Evolutionary conservation across 164 flowering plant species (phyloP).

Genomic region (Liriodendron chinense): DNA sequence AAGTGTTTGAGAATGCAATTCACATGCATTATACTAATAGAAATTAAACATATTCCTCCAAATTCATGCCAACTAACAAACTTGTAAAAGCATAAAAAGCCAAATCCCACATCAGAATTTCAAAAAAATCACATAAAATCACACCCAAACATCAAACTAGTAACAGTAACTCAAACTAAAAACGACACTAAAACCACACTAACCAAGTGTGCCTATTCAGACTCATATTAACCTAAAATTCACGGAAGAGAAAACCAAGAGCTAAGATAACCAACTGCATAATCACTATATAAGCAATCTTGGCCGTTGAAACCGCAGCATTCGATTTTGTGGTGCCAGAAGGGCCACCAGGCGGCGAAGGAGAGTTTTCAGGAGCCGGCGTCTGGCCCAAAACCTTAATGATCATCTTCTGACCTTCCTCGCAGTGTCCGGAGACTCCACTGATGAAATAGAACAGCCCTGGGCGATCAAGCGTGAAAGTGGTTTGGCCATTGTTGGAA

Average conservation of each 20-base stretch:
- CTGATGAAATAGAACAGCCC: conserved; percentile 70
- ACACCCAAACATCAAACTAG: too few relatives aligned
- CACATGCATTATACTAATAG: too few relatives aligned
- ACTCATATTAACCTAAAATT: background rate
- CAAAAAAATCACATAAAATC: too few relatives aligned
- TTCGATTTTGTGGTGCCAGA: background rate
- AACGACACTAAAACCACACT: too few relatives aligned
- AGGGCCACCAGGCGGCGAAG: conserved; percentile 1
- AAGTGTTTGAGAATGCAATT: too few relatives aligned
- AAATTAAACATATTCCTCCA: too few relatives aligned
- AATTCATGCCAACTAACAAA: too few relatives aligned
- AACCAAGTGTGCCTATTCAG: background rate
- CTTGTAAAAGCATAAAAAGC: too few relatives aligned
- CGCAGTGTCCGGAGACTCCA: conserved; percentile 58
- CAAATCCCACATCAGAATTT: too few relatives aligned
- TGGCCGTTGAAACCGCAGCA: background rate
- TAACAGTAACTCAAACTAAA: too few relatives aligned
- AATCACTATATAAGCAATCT: conserved; percentile 1
- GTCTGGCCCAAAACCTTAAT: conserved; percentile 37
- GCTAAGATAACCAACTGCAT: too few relatives aligned
- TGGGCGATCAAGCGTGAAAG: conserved; percentile 33
- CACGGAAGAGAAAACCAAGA: conserved; percentile 2
- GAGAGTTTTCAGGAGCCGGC: background rate
- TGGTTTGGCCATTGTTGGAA: conserved; percentile 56
- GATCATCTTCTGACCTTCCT: conserved; percentile 55